A percentile compares a stretch with the other conserved stretches of the same genome.
phyloP scores from a whole-genome alignment of 2,329 filamentous ascomycete genomes.

The Exophiala oligosperma region DNA sequence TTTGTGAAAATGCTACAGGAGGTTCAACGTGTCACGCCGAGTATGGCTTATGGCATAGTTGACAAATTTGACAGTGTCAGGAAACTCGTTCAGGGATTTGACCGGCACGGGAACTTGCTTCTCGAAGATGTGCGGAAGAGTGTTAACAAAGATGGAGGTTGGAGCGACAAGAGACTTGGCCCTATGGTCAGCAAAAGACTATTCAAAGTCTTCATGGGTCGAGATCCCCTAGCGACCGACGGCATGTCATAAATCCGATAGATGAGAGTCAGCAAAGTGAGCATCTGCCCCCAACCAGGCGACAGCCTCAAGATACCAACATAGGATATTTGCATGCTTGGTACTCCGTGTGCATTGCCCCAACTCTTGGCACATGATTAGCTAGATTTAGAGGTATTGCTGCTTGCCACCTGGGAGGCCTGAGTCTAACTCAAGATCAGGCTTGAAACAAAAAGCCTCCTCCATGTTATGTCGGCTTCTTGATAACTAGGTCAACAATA shows the following conservation, averaged over 20 bases:
- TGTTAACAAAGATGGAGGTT: constrained; percentile 47
- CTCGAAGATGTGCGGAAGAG: constrained; percentile 62
- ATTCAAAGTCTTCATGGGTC: constrained; percentile 51
- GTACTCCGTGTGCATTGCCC: too few relatives aligned
- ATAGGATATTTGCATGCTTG: neutral
- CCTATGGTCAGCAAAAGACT: constrained; percentile 49
- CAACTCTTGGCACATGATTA: too few relatives aligned
- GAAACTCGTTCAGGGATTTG: constrained; percentile 60
- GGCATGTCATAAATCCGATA: constrained; percentile 27
- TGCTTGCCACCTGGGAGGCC: too few relatives aligned
- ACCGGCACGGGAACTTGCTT: constrained; percentile 57
- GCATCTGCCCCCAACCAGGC: too few relatives aligned
- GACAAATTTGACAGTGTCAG: constrained; percentile 60
- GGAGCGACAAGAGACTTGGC: constrained; percentile 47
- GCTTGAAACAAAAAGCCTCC: too few relatives aligned
- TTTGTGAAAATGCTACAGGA: constrained; percentile 76
- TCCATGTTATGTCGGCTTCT: too few relatives aligned
- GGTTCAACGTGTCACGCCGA: constrained; percentile 68
- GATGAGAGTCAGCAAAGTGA: too few relatives aligned
- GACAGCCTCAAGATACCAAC: too few relatives aligned
- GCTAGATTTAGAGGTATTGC: too few relatives aligned
- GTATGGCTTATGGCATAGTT: constrained; percentile 69
- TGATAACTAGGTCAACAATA: too few relatives aligned
- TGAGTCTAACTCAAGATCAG: too few relatives aligned
- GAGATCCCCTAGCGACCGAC: constrained; percentile 47